Evolutionary conservation across 1,284 basidiomycete genomes (phyloP), one percentile per base, ranked within the genome.

Genomic region (Austroboletus niveus): DNA sequence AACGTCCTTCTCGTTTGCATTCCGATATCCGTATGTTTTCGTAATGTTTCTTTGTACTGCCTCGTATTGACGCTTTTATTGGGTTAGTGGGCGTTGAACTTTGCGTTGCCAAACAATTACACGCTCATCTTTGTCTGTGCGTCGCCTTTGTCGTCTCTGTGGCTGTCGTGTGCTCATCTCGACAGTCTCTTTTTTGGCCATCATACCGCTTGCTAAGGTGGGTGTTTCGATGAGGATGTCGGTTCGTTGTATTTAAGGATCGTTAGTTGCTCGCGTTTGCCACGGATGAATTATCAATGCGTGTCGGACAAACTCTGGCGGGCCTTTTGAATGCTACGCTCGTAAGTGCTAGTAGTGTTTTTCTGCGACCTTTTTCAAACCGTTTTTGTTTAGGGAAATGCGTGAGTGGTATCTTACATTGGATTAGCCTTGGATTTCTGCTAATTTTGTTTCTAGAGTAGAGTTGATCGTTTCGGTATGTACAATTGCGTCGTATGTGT

Each of bases 271-370:
- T 96, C 5, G 89, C 87, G 1, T 92, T 92, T 65, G 90, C 89
- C 0, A 96, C 93, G 0, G 93, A 95, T 59, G 89, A 95, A 60
- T 68, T 94, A 6, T 91, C 92, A 1, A 62, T 94, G 55, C 84
- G 87, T 32, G 82, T 90, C 1, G 87, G 92, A 3, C 90, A 94
- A 70, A 93, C 92, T 0, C 71, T 95, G 5, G 92, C 89, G 6
- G 92, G 91, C 53, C 75, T 94, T 12, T 68, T 94, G 53, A 94
- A 94, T 68, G 92, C 91, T 11, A 95, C 92, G 8, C 74, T 95
- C 56, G 88, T 89, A 61, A 58, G 79, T 70, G 38, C 43, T 54
- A 49, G 47, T 38, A 27, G 15, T 20, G 14, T 14, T 20, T 48
- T 54, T 34, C 38, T n/a, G 22, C n/a, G 6, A 44, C 34, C 8